phyloP scores from a whole-genome alignment of 768 basidiomycete species.

The Tulasnella sp. region DNA sequence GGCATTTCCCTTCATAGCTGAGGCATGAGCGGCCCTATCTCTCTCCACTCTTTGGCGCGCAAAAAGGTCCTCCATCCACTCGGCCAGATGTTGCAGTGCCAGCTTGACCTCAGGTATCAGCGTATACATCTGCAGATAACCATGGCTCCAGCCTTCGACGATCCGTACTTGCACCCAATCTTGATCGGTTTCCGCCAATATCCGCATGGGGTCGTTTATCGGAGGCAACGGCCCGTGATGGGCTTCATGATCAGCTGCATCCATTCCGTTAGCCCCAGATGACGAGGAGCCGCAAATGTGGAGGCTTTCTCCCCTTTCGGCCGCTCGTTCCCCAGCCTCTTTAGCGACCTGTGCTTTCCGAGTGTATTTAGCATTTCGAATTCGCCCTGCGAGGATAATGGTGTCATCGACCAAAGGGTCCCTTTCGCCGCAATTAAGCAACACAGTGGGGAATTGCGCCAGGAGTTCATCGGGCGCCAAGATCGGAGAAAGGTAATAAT shows the following conservation, averaged over 20 bases:
- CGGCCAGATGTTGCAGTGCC: slow-evolving; percentile 77
- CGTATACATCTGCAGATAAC: slow-evolving; percentile 90
- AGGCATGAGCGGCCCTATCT: slow-evolving; percentile 22
- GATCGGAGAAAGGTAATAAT: slow-evolving; percentile 96
- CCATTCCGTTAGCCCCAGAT: slow-evolving; percentile 30
- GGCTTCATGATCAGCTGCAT: slow-evolving; percentile 34
- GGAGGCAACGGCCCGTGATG: slow-evolving; percentile 19
- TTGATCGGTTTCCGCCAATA: slow-evolving; percentile 64
- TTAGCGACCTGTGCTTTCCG: slow-evolving; percentile 46
- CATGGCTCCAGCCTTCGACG: slow-evolving; percentile 96
- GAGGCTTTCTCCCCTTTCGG: slow-evolving; percentile 4
- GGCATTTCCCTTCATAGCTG: slow-evolving; percentile 12
- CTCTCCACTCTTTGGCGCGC: slow-evolving; percentile 22
- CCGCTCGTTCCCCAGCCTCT: neutral
- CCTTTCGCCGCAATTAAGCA: slow-evolving; percentile 94
- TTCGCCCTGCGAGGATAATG: slow-evolving; percentile 89
- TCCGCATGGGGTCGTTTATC: slow-evolving; percentile 18
- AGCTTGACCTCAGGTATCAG: slow-evolving; percentile 78
- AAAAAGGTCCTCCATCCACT: slow-evolving; percentile 88
- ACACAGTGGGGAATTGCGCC: slow-evolving; percentile 88
- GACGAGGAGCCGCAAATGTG: slow-evolving; percentile 18
- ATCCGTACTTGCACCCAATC: slow-evolving; percentile 95
- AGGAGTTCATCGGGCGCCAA: slow-evolving; percentile 78
- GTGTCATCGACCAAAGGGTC: slow-evolving; percentile 97
- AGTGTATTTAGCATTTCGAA: slow-evolving; percentile 90